Evolutionary conservation across 768 basidiomycete genomes (phyloP), one percentile per base, ranked within the genome.

Genomic region (Amanita exitialis): DNA sequence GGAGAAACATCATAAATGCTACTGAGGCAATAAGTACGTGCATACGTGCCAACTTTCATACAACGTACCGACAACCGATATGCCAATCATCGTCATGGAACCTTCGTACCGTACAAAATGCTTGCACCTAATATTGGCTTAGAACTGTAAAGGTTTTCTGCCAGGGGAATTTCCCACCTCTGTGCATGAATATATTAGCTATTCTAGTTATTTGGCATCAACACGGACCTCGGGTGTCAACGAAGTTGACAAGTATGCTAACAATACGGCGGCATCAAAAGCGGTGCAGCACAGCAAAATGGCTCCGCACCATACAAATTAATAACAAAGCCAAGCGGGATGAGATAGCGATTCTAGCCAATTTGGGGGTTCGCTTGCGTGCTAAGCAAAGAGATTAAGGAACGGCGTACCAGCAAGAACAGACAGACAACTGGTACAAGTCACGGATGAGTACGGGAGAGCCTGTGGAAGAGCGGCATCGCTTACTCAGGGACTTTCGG

Each of bases 271-370:
- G 13, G 21, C 7, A 44, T 51, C 28, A 28, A 43, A 9, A 42
- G 30, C 9, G 27, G 43, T 28, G 8, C 16, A 15, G 10, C 8
- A 41, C 13, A 28, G 27, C 10, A 35, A 25, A 9, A 13, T 32
- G 1, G 2, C 12, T 32, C 8, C 57, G 49, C 57, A 70, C 73
- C 77, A 51, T 65, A 73, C 10, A 82, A 58, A 52, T 82, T 81
- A 41, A 82, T 60, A 15, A 82, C 73, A 58, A 84, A 83, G 0
- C 77, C 78, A 2, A 83, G 63, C 0, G 81, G 81, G 0, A 77
- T 81, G 16, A 83, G 62, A 57, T 84, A 84, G 21, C 82, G 76
- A 56, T 83, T 83, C 80, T 83, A 30, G 10, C 16, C 18, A 12
- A 25, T 18, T 20, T 38, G 6, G 8, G 25, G 47, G n/a, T 53